Conservation (phyloP, 2,329 filamentous ascomycete species). For the Trichoderma cornu-damae region DNA sequence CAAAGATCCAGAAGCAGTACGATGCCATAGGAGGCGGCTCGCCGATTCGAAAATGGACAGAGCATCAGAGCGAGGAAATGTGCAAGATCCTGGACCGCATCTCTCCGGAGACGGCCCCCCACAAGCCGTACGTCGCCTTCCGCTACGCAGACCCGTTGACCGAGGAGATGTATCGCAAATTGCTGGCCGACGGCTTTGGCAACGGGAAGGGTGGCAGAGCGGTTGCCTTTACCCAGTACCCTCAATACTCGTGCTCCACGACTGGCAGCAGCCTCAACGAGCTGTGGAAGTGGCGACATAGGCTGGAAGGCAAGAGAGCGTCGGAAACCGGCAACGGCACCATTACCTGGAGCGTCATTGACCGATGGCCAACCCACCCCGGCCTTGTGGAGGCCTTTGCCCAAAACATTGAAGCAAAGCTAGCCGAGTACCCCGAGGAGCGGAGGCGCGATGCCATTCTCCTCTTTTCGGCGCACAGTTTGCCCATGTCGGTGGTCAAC, state of each 20-base stretch:
- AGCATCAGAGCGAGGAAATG: constrained; percentile 90
- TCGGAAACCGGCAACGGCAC: constrained; percentile 54
- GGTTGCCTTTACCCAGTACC: constrained; percentile 96
- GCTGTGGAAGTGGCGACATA: constrained; percentile 92
- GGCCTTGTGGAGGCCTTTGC: constrained; percentile 91
- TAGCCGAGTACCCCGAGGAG: constrained; percentile 78
- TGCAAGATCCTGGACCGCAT: constrained; percentile 92
- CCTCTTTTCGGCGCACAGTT: constrained; percentile 89
- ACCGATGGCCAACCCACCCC: constrained; percentile 89
- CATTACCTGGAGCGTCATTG: constrained; percentile 96
- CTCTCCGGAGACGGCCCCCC: constrained; percentile 87
- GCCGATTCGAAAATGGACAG: constrained; percentile 96
- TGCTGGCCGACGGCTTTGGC: constrained; percentile 87
- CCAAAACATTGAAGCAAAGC: constrained; percentile 79
- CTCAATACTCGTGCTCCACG: constrained; percentile 96
- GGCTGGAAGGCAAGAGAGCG: constrained; percentile 71
- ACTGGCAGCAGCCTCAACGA: constrained; percentile 96
- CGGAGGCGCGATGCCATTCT: constrained; percentile 75
- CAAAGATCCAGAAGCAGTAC: constrained; percentile 96
- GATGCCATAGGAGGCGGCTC: constrained; percentile 94
- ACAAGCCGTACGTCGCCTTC: constrained; percentile 97
- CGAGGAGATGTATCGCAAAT: constrained; percentile 80
- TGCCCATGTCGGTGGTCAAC: constrained; percentile 97
- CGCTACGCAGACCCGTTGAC: constrained; percentile 91
- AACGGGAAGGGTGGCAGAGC: constrained; percentile 85